Base-by-base conservation (phyloP, 768 basidiomycete genomes). In the Harrya chromipes region DNA sequence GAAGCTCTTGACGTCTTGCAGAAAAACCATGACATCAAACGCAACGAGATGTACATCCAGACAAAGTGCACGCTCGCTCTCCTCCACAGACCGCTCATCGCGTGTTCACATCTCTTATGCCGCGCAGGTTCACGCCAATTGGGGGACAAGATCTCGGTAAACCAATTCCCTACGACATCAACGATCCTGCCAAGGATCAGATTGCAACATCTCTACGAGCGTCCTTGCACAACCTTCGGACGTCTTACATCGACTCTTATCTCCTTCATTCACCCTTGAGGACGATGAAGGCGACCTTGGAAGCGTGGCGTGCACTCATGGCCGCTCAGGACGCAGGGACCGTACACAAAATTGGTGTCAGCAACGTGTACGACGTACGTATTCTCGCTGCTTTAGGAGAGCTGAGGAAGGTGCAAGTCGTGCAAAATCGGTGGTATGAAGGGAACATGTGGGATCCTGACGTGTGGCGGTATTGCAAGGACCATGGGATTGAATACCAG, bases 371-470 rank as follows among this genome's bases (percentile, higher is more conserved):
- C 57, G 84, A 89, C 50, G 74, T 82, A 2, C 59, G 60, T 4
- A 50, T 81, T 12, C 75, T 94, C 13, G 65, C 71, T 24, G 74
- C 75, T 14, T 65, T 90, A 38, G 74, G 74, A 33, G 70, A 74
- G 16, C 71, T 77, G 56, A 71, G 82, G 46, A 75, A 79, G 51
- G 79, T 87, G 5, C 78, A 87, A 49, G 79, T 90, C 26, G 87
- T 93, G 14, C 90, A 91, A 65, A 89, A 90, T 64, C 72, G 90
- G 42, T 94, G 90, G 90, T 86, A 83, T 58, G 83, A 90, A 63
- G 83, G 81, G 6, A 93, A 91, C 51, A 73, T 68, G 5, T 93
- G 87, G 85, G 88, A 91, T 60, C 70, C 69, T 45, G 74, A 74
- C 1, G 83, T 90, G 4, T 74, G 82, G 54, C 68, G 70, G 33